Evolutionary conservation across 768 basidiomycete genomes (phyloP), one percentile per base, ranked within the genome.

Genomic region (Jaapia argillacea): DNA sequence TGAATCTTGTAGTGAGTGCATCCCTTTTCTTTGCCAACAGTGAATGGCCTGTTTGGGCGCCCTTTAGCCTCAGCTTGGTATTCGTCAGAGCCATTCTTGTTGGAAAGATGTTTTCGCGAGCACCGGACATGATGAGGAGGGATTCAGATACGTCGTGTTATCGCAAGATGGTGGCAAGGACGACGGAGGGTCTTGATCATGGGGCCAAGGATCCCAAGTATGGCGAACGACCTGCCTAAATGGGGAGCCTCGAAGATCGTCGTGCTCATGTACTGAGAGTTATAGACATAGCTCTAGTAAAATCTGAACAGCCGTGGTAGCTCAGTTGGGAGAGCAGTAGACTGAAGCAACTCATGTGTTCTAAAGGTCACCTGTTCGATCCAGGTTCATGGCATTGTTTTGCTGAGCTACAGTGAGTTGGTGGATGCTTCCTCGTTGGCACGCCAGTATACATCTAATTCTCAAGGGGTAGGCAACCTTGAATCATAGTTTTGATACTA

Each of bases 21-120:
- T 99, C 96, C 44, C 92, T 79, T 68, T 99, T 99, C 79, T 97
- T 97, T 22, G 94, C 92, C 21, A 98, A 74, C 18, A 97, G 69
- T 0, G 90, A 92, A 62, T 97, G 94, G 0, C 94, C 93, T 1
- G 89, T 94, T 63, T 92, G 88, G 4, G 92, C 91, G 16, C 90
- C 79, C 61, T 94, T 94, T 45, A 94, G 72, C 40, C 89, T 78
- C 24, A 83, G 66, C 58, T 91, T 91, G 45, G 89, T 97, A 63
- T 91, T 87, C 45, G 90, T 92, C 36, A 98, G 72, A 25, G 92
- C 90, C 93, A 97, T 97, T 36, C 94, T 85, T 16, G 94, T 98
- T 18, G 94, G 92, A 60, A 97, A 97, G 54, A 96, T 74, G 64
- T 86, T 88, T 69, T 97, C 93, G 57, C 93, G 76, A 54, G 85